Evolutionary conservation across 1,284 basidiomycete species (phyloP).

Genomic region (Microbotryomycetes sp.): DNA sequence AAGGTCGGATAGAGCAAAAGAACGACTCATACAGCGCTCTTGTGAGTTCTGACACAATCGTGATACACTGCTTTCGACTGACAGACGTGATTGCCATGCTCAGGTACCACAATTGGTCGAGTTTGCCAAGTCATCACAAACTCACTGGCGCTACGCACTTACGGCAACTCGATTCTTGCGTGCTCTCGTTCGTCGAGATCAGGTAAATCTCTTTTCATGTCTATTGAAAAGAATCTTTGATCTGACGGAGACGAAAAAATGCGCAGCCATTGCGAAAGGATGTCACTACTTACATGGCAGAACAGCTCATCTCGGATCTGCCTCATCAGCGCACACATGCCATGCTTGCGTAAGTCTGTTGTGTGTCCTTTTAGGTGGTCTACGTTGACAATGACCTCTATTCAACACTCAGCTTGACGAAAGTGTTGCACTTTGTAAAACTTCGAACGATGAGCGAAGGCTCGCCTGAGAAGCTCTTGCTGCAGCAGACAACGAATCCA

Average conservation of each 20-base stretch:
- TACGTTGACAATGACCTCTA: conserved; percentile 34
- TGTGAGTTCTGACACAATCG: too few species aligned
- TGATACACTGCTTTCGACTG: conserved; percentile 40
- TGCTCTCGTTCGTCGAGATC: conserved; percentile 68
- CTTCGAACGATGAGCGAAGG: conserved; percentile 70
- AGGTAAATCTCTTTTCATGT: conserved; percentile 17
- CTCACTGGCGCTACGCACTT: conserved; percentile 89
- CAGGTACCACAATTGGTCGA: conserved; percentile 61
- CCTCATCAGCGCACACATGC: conserved; percentile 59
- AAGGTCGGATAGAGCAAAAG: conserved; percentile 38
- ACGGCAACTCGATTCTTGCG: conserved; percentile 67
- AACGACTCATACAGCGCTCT: conserved; percentile 45
- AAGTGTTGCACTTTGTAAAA: conserved; percentile 70
- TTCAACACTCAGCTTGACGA: conserved; percentile 54
- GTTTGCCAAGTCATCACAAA: conserved; percentile 58
- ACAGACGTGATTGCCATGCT: background rate
- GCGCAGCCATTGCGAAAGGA: conserved; percentile 54
- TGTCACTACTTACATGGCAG: conserved; percentile 49
- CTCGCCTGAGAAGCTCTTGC: conserved; percentile 61
- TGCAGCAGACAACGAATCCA: conserved; percentile 72
- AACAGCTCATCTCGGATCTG: conserved; percentile 60
- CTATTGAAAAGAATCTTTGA: background rate
- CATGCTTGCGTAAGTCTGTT: conserved; percentile 57
- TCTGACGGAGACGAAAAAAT: too few species aligned
- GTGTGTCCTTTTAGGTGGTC: background rate